Evolutionary conservation across 1,284 basidiomycete genomes (phyloP), one percentile per base, ranked within the genome.

Genomic region (Cerrena zonata): DNA sequence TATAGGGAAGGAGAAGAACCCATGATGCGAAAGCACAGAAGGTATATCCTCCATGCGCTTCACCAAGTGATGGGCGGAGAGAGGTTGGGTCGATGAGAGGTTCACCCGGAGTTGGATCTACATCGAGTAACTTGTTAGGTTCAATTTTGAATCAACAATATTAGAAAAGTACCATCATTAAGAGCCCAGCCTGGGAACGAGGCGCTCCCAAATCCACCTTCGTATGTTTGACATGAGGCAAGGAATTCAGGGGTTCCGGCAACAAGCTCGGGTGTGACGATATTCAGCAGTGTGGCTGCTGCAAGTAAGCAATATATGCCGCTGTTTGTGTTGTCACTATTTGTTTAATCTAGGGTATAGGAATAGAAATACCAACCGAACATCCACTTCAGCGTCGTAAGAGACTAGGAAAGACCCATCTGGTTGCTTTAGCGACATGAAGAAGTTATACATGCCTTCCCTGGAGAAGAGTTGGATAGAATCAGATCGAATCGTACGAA

Each of bases 11-110:
- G 0, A 98, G 71, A 47, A 96, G 74, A 30, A 91, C 78, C 82
- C 92, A 89, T 18, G 87, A 83, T 0, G 91, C 90, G 19, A 94
- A 73, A 1, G 91, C 84, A 64, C 96, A 99, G 64, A 89, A 96
- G 0, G 94, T 91, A 69, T 99, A 99, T 0, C 96, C 96, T 5
- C 96, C 96, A 58, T 99, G 96, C 0, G 96, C 94, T 69, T 99
- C 96, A 45, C 94, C 89, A 38, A 94, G 77, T 4, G 86, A 72
- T 19, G 79, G 86, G 12, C 81, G 78, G 2, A 81, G 75, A 7
- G 65, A 65, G 1, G 66, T 58, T 25, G 75, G 67, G 24, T 69
- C 62, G 7, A 52, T 53, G 12, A 61, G 58, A 21, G 61, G 61
- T 34, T 65, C 61, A 19, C 26, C 49, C 24, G 36, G 24, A n/a